Base-by-base conservation (phyloP, 2,329 filamentous ascomycete genomes). In the Sphaerulina vaccinii region DNA sequence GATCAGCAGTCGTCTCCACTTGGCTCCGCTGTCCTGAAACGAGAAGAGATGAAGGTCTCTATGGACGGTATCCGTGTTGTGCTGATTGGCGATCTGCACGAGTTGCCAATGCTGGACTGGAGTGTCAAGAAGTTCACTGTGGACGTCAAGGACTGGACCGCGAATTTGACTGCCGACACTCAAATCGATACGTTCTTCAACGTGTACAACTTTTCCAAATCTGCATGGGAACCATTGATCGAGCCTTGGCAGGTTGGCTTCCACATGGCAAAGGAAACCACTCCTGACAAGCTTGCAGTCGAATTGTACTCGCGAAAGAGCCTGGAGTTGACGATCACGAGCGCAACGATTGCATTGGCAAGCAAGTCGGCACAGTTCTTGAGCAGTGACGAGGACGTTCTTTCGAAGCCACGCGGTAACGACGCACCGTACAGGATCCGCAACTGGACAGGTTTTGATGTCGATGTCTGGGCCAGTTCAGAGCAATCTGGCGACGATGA, bases 131-230 rank as follows among this genome's bases (percentile, higher is more conserved):
- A 86, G 48, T 97, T 97, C 65, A 87, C 83, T 4, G 81, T 92
- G 2, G 84, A 87, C 39, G 88, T 95, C 3, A 84, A 87, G 59
- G 90, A 99, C 67, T 99, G 93, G 93, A 92, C 92, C 1, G 86
- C 85, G 4, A 86, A 85, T 18, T 79, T 99, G 70, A 90, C 85
- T 64, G 92, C 89, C 0, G 90, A 96, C 66, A 88, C 90, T 0
- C 87, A 83, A n/a, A 85, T 99, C 41, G 90, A 96, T 57, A 90
- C 92, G 58, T 96, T 96, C 70, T 82, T 95, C 62, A 99, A 97
- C 64, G 86, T 99, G 21, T 99, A 96, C 77, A 99, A 99, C 71
- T 99, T 99, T 72, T 93, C 93, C 11, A 99, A 99, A 70, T 99
- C 93, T 0, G 90, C 90, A 3, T 99, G 93, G 93, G 93, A 99